Evolutionary conservation across 257 asterid species (phyloP).

Genomic region (Solanum gracilifrons): DNA sequence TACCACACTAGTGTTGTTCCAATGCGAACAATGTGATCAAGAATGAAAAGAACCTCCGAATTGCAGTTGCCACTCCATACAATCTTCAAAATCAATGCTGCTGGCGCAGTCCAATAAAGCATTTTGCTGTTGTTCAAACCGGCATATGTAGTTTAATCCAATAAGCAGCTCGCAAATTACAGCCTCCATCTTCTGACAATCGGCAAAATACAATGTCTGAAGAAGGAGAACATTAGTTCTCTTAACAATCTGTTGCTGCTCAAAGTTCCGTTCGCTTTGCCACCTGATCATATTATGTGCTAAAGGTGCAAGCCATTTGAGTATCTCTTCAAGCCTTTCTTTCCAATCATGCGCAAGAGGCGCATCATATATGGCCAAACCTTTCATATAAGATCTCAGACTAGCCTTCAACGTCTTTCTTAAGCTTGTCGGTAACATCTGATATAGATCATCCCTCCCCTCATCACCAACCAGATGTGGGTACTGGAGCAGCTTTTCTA

Average conservation of each 20-base stretch:
- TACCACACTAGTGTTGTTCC: not conserved
- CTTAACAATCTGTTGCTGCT: conserved; percentile 72
- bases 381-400: conserved; percentile 44
- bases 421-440: conserved; percentile 86
- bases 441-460: conserved; percentile 82
- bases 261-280: conserved; percentile 88
- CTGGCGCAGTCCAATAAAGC: conserved; percentile 86
- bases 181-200: conserved; percentile 59
- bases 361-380: conserved; percentile 68
- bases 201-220: conserved; percentile 78
- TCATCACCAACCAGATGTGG: conserved; percentile 93
- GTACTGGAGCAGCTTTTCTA: conserved; percentile 67
- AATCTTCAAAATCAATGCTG: conserved; percentile 75
- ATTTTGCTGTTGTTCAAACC: conserved; percentile 85
- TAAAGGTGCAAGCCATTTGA: conserved; percentile 65
- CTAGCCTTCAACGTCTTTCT: conserved; percentile 46
- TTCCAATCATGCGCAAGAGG: conserved; percentile 88
- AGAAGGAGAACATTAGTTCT: conserved; percentile 74
- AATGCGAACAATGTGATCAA: conserved; percentile 12
- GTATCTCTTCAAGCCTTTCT: conserved; percentile 46
- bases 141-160: conserved; percentile 75
- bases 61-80: conserved; percentile 63
- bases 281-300: conserved; percentile 92
- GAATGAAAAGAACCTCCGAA: conserved; percentile 31
- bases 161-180: conserved; percentile 69